phyloP scores from a whole-genome alignment of 139 green algal species.

The Volvox reticuliferus region DNA sequence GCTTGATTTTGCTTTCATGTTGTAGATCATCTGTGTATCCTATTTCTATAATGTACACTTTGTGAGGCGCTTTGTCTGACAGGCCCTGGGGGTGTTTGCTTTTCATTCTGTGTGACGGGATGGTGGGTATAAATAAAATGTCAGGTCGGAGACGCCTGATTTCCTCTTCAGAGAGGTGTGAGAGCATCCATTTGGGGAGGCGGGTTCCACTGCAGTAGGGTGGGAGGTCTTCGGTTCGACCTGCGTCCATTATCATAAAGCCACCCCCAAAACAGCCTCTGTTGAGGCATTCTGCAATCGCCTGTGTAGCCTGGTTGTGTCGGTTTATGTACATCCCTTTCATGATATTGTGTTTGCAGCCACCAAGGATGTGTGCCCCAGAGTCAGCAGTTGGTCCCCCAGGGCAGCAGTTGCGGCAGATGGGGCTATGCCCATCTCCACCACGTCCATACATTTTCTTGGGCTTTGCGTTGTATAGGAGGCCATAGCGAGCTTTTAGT shows the following conservation, averaged over 20 bases:
- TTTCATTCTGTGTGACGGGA: neutral
- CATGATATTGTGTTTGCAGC: neutral
- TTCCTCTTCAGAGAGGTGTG: neutral
- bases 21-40: neutral
- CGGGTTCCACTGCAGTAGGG: neutral
- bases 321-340: neutral
- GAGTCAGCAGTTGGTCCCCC: neutral
- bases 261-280: neutral
- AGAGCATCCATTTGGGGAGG: neutral
- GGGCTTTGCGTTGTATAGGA: neutral
- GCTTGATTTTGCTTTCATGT: too few relatives aligned
- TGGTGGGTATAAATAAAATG: neutral
- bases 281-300: neutral
- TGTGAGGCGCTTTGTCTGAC: neutral
- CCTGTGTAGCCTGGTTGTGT: neutral
- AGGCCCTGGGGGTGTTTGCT: neutral
- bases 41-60: neutral
- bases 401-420: neutral
- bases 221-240: neutral
- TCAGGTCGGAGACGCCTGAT: neutral
- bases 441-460: neutral
- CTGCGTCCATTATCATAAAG: neutral
- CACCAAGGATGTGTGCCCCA: slow-evolving; percentile 1
- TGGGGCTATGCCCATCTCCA: neutral
- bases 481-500: neutral